These are phyloP conservation scores for Penicillium samsonianum DNA, from an alignment of 495 filamentous ascomycete genomes.

Conservation along the genomic window DNA sequence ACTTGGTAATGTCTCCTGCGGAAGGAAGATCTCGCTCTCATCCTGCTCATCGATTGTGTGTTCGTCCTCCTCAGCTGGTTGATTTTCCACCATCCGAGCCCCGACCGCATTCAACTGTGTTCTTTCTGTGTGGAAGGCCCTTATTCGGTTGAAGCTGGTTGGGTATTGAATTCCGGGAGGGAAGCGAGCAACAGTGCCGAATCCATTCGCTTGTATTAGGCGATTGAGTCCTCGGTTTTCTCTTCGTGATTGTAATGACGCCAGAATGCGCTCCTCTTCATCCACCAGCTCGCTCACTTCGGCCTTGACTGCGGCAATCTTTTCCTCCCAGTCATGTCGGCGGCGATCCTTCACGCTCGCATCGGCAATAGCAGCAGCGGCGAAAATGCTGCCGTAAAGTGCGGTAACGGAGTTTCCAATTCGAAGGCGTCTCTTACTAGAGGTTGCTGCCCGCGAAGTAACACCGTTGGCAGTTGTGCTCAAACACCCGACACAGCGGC, in stretches of 20 bases:
- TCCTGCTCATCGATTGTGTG: slow-evolving; percentile 18
- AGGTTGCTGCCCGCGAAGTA: slow-evolving; percentile 53
- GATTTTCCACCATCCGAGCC: slow-evolving; percentile 13
- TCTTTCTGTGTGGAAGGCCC: slow-evolving; percentile 28
- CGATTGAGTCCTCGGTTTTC: slow-evolving; percentile 21
- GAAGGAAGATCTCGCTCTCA: slow-evolving; percentile 18
- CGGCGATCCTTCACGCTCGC: slow-evolving; percentile 61
- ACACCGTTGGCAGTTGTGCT: slow-evolving; percentile 53
- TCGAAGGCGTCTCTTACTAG: slow-evolving; percentile 52
- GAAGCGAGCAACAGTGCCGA: slow-evolving; percentile 22
- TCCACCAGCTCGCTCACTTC: slow-evolving; percentile 46
- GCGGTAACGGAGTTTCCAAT: slow-evolving; percentile 67
- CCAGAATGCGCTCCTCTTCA: slow-evolving; percentile 42
- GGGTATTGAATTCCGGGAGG: slow-evolving; percentile 13
- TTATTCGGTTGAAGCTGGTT: slow-evolving; percentile 16
- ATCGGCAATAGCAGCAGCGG: slow-evolving; percentile 68
- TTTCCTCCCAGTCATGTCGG: slow-evolving; percentile 63
- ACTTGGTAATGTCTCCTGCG: slow-evolving; percentile 26
- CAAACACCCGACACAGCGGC: slow-evolving; percentile 65
- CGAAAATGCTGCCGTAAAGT: slow-evolving; percentile 71
- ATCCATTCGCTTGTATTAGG: slow-evolving; percentile 26
- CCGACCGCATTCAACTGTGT: slow-evolving; percentile 9
- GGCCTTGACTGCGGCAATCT: slow-evolving; percentile 49
- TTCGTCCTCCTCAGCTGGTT: slow-evolving; percentile 9
- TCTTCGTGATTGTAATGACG: slow-evolving; percentile 30